Evolutionary conservation across 2,329 filamentous ascomycete genomes (phyloP), one percentile per base, ranked within the genome.

Genomic region (Aureobasidium sp.): DNA sequence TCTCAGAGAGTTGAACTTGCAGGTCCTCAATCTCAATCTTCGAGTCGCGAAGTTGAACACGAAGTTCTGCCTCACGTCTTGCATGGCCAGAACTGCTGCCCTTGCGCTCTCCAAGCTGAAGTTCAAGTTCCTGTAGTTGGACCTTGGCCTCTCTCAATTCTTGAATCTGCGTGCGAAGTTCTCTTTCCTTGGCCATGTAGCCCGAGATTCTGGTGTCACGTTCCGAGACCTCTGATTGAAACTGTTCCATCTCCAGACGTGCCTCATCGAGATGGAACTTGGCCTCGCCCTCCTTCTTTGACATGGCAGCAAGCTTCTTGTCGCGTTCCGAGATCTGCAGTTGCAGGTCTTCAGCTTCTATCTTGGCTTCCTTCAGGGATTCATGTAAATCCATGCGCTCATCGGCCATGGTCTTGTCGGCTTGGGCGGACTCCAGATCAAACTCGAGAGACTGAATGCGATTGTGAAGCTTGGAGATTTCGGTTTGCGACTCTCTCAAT

Each of bases 311-410:
- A 53, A 92, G 82, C 15, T 84, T 81, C 61, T 83, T 79, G 61
- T 90, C 86, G 64, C 88, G 85, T 69, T 89, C 84, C 6, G 82
- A 79, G 31, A 94, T 80, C 69, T 89, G 85, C 62, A 89, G 80
- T 67, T 90, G 86, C n/a, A 94, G 79, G 48, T 73, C 67, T 57
- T 77, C 74, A 15, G 72, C 70, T 59, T 76, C 73, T 31, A 84
- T 77, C 71, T 88, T 85, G 22, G 82, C 82, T 68, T 84, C 81
- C 64, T 83, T 84, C 29, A 86, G 77, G 72, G 84, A 79, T 58
- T 80, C 77, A 65, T 85, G 82, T 22, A 89, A 74, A 63, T 86
- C 83, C 44, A 80, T 78, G 47, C 83, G 80, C 68, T 85, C 83
- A 61, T 81, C 81, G 52, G 75, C 75, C 12, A 76, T 75, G 37